Evolutionary conservation across 495 filamentous ascomycete genomes (phyloP).

Genomic region (Hypoxylon fragiforme): DNA sequence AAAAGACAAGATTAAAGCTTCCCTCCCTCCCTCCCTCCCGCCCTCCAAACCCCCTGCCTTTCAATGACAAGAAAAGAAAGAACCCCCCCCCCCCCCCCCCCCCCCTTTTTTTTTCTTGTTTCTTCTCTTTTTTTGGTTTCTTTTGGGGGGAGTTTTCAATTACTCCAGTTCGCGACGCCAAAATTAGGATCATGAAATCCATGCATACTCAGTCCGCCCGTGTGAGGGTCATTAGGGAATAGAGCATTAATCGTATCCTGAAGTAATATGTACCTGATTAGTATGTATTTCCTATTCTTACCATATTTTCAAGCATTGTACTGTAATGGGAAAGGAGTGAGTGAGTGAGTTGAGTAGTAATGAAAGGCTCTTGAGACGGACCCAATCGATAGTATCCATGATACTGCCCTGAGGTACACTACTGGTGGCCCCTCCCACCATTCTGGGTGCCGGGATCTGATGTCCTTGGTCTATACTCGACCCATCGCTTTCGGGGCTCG

Average conservation of each 20-base stretch:
- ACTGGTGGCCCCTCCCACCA: slow-evolving; percentile 5
- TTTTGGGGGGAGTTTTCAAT: too few species aligned
- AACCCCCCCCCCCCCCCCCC: too few species aligned
- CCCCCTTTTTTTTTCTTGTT: too few species aligned
- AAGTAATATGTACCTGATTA: neutral
- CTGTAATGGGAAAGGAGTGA: neutral
- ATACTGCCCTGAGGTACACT: slow-evolving; percentile 24
- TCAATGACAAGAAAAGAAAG: too few species aligned
- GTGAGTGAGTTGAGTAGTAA: too few species aligned
- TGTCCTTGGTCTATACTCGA: slow-evolving; percentile 25
- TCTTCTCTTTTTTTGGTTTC: too few species aligned
- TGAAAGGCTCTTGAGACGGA: slow-evolving; percentile 18
- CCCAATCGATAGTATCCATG: slow-evolving; percentile 44
- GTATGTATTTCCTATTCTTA: neutral
- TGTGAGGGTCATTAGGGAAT: slow-evolving; percentile 44
- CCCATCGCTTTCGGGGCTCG: slow-evolving; percentile 43
- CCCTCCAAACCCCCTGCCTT: too few species aligned
- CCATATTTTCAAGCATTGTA: too few species aligned
- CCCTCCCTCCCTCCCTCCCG: too few species aligned
- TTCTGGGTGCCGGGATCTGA: neutral
- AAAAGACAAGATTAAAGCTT: neutral
- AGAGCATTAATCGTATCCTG: slow-evolving; percentile 42
- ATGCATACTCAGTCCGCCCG: slow-evolving; percentile 40
- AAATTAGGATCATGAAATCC: slow-evolving; percentile 40
- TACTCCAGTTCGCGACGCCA: slow-evolving; percentile 23